phyloP scores from a whole-genome alignment of 352 stramenopile species.

The Phytophthora kernoviae region DNA sequence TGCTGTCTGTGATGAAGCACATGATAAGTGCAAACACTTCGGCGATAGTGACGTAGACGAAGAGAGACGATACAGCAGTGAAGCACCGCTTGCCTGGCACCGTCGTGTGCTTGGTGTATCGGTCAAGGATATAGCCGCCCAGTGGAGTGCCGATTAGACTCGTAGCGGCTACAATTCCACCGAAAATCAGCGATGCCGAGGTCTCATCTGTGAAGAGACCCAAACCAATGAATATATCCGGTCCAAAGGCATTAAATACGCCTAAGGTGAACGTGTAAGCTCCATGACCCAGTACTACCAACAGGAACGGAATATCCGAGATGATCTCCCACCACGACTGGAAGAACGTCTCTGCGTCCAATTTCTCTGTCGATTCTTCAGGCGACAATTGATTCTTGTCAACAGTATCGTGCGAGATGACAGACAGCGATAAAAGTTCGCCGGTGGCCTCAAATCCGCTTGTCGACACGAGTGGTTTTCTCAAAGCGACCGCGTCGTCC shows the following conservation, averaged over 20 bases:
- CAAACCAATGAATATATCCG: constrained; percentile 79
- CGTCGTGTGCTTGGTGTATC: constrained; percentile 41
- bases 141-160: constrained; percentile 83
- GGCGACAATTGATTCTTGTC: background rate
- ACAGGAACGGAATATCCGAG: constrained; percentile 65
- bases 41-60: constrained; percentile 51
- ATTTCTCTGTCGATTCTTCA: background rate
- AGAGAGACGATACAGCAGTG: constrained; percentile 45
- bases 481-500: constrained; percentile 24
- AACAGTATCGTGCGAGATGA: constrained; percentile 19
- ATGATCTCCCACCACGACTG: constrained; percentile 52
- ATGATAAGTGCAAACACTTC: constrained; percentile 49
- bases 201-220: constrained; percentile 77
- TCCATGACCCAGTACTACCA: constrained; percentile 69
- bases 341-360: constrained; percentile 25
- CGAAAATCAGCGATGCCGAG: constrained; percentile 77
- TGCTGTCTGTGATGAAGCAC: constrained; percentile 41
- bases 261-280: constrained; percentile 80
- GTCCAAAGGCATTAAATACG: constrained; percentile 77
- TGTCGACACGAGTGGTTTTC: constrained; percentile 27
- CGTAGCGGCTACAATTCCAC: constrained; percentile 54
- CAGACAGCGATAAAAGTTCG: constrained; percentile 32
- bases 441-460: constrained; percentile 29
- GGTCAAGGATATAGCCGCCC: constrained; percentile 67
- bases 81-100: constrained; percentile 41